Base-by-base conservation (phyloP, 257 asterid genomes). In the Paulownia fortunei region DNA sequence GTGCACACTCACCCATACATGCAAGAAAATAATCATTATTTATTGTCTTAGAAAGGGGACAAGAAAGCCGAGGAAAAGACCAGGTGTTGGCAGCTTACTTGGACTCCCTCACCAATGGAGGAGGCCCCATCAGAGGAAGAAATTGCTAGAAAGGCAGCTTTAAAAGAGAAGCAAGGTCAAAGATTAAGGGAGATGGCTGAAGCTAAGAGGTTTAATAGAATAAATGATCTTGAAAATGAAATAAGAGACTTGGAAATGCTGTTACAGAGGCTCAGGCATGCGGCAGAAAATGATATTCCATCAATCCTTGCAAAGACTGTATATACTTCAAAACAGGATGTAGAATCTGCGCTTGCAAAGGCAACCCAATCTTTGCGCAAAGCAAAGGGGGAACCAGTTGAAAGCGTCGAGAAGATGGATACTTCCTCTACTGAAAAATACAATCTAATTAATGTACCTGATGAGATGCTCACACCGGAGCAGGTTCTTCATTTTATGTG, bases 91-190 rank as follows among this genome's bases (percentile, higher is more conserved):
- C 98, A 96, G 90, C 97, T 96, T 76, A 94, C 98, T 59, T 96
- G 99, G 99, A 85, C 96, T 74, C 99, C 99, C 32, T 16, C 86
- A 77, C 97, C 93, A 42, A 87, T 80, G 46, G 99, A 96, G 69
- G 99, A 93, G 77, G 92, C 86, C 63, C 99, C 98, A 41, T 96
- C 98, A 13, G 99, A 92, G 89, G 99, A 93, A 87, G 99, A 96
- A 86, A 66, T 96, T 83, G 98, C 98, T 74, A 87, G 99, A 84
- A 96, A 96, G 92, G 98, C 99, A 27, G 99, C 98, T 75, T 70
- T 91, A 42, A 96, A 82, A 82, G 99, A 96, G 90, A 96, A 89
- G 91, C 99, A 96, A 86, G 93, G 97, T 82, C 99, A 96, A 87
- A 92, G 99, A 74, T 80, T 96, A 63, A 86, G 98, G 84, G 99